phyloP scores from a whole-genome alignment of 768 basidiomycete species.

The Mycena alexandri region DNA sequence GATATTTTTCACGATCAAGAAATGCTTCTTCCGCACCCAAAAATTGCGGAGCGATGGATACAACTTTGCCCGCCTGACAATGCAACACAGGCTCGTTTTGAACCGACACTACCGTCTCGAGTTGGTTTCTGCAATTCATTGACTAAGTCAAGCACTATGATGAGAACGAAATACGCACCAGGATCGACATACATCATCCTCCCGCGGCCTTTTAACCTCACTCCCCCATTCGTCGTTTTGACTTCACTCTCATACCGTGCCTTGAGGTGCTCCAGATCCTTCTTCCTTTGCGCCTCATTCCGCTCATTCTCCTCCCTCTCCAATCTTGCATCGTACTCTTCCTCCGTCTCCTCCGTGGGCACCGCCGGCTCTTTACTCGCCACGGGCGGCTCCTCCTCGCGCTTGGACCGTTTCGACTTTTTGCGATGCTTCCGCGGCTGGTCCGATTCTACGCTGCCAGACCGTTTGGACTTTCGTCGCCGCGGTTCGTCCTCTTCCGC shows the following conservation, averaged over 20 bases:
- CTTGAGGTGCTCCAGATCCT: slow-evolving; percentile 64
- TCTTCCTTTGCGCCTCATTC: slow-evolving; percentile 58
- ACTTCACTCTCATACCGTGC: slow-evolving; percentile 50
- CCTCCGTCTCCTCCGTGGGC: slow-evolving; percentile 68
- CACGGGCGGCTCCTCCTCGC: slow-evolving; percentile 25
- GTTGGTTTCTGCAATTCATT: slow-evolving; percentile 19
- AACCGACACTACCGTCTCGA: slow-evolving; percentile 18
- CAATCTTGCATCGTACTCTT: slow-evolving; percentile 77
- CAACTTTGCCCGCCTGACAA: not conserved
- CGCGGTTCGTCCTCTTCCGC: slow-evolving; percentile 25
- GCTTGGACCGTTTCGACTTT: slow-evolving; percentile 39
- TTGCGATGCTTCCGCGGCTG: slow-evolving; percentile 39
- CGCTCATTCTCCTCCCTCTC: slow-evolving; percentile 78
- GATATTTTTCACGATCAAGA: too few species aligned
- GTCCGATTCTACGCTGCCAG: slow-evolving; percentile 45
- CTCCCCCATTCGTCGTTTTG: slow-evolving; percentile 54
- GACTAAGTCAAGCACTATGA: not conserved
- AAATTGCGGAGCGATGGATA: too few species aligned
- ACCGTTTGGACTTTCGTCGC: slow-evolving; percentile 37
- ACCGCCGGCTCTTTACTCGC: slow-evolving; percentile 30
- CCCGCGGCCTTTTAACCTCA: slow-evolving; percentile 81
- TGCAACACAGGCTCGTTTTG: too few species aligned
- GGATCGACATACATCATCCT: slow-evolving; percentile 79
- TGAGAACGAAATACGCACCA: slow-evolving; percentile 47
- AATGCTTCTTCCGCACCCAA: too few species aligned